Evolutionary conservation across 306 rosid species (phyloP), one percentile per base, ranked within the genome.

Genomic region (Vachellia pachyceras): DNA sequence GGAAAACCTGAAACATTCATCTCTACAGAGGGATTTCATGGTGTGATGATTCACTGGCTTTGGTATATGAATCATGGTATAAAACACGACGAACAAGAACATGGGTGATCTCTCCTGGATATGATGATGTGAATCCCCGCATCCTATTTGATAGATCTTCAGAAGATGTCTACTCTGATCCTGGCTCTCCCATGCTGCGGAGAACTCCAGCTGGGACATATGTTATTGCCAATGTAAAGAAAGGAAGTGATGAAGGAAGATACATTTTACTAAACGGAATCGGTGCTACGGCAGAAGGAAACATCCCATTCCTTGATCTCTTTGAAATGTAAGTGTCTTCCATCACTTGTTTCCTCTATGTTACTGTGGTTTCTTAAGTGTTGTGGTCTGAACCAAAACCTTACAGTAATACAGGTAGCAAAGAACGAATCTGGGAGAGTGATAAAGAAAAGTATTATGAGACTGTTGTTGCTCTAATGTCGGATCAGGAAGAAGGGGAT

Each of bases 101-200:
- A 46, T 95, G 99, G 98, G 89, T 92, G 20, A 83, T 93, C 72
- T 86, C 97, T 87, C 98, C 99, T 82, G 97, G 91, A 74, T 87
- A 87, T 69, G 84, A 85, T 68, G 97, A 90, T 52, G 77, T 76
- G 67, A 83, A 88, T 78, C 91, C 99, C 25, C 90, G 89, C 66
- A 85, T 95, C 84, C 88, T 95, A 42, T 93, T 95, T 81, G 99
- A 95, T 83, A 92, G 99, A 78, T 95, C 99, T 68, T 95, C 94
- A 33, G 99, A 95, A 92, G 99, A 95, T 85, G 97, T 95, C 20
- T 95, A 95, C 77, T 92, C 98, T 63, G 99, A 95, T 86, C 99
- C 99, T 78, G 99, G 99, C 69, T 93, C 98, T 74, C 96, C 99
- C 57, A 93, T 95, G 98, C 52, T 78, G 79, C 90, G 97, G 87